phyloP scores from a whole-genome alignment of 805 yeast species.

The Nematodospora valgi region DNA sequence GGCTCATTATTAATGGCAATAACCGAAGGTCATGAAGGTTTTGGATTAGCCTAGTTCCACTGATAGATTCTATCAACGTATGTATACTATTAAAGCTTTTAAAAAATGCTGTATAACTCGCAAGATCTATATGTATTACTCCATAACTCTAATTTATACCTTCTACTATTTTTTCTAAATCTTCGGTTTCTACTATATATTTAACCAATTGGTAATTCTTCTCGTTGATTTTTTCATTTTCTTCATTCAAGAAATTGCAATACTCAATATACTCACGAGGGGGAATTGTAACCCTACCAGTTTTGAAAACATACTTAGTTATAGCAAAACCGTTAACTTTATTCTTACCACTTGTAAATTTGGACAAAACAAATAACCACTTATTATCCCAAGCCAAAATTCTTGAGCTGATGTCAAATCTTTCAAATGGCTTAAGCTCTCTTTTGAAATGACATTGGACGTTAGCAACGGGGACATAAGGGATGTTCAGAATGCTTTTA shows the following conservation, averaged over 20 bases:
- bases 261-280: conserved; percentile 58
- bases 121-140: background rate
- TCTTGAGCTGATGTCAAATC: conserved; percentile 52
- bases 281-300: conserved; percentile 68
- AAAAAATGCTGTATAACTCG: too few relatives aligned
- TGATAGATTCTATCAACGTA: background rate
- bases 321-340: conserved; percentile 52
- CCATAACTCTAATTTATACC: conserved; percentile 1
- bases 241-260: conserved; percentile 55
- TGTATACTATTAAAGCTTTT: background rate
- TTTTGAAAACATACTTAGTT: conserved; percentile 71
- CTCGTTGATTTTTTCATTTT: conserved; percentile 40
- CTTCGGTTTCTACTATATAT: conserved; percentile 29
- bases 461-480: conserved; percentile 76
- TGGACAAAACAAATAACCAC: conserved; percentile 73
- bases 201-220: conserved; percentile 39
- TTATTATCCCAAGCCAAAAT: conserved; percentile 83
- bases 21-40: conserved; percentile 94
- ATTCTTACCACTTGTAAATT: conserved; percentile 46
- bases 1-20: conserved; percentile 79
- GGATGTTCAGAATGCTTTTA: conserved; percentile 31
- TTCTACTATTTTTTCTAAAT: conserved; percentile 22
- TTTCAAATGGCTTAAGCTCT: conserved; percentile 68
- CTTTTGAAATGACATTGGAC: conserved; percentile 63
- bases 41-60: conserved; percentile 64